Evolutionary conservation across 805 yeast species (phyloP).

Genomic region (Yarrowia keelungensis): DNA sequence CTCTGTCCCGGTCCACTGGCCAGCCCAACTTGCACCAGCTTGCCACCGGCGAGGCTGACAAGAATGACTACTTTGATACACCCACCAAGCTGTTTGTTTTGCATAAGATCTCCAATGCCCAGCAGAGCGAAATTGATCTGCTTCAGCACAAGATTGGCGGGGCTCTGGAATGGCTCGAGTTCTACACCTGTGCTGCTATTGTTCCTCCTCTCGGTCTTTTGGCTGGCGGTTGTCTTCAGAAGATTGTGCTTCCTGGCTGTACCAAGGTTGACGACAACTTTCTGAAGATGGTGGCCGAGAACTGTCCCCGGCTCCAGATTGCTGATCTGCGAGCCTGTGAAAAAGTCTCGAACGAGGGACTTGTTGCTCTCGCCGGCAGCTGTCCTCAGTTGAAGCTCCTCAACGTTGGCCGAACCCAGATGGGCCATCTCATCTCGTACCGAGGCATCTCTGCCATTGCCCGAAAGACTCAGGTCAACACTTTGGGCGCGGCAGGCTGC

Average conservation of each 20-base stretch:
- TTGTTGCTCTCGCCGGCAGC: slow-evolving; percentile 66
- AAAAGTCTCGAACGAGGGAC: slow-evolving; percentile 73
- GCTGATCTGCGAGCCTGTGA: slow-evolving; percentile 88
- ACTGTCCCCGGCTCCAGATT: slow-evolving; percentile 64
- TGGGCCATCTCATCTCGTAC: slow-evolving; percentile 74
- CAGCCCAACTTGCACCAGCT: slow-evolving; percentile 40
- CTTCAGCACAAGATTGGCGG: slow-evolving; percentile 56
- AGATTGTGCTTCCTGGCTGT: slow-evolving; percentile 73
- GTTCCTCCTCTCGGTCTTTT: slow-evolving; percentile 62
- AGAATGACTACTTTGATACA: slow-evolving; percentile 35
- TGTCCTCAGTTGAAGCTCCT: slow-evolving; percentile 66
- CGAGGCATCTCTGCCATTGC: slow-evolving; percentile 66
- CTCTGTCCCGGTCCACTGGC: slow-evolving; percentile 22
- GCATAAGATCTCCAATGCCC: slow-evolving; percentile 66
- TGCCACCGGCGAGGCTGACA: slow-evolving; percentile 39
- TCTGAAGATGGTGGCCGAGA: slow-evolving; percentile 58
- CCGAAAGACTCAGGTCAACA: slow-evolving; percentile 62
- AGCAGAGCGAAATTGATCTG: slow-evolving; percentile 61
- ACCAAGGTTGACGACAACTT: slow-evolving; percentile 66
- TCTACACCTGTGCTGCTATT: slow-evolving; percentile 80
- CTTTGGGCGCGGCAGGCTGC: slow-evolving; percentile 92
- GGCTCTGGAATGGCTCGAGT: slow-evolving; percentile 70
- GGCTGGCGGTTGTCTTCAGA: slow-evolving; percentile 53
- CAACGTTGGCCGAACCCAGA: slow-evolving; percentile 80
- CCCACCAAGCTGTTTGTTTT: slow-evolving; percentile 59